phyloP scores from a whole-genome alignment of 176 grass and related monocot species.

The Raddia distichophylla region DNA sequence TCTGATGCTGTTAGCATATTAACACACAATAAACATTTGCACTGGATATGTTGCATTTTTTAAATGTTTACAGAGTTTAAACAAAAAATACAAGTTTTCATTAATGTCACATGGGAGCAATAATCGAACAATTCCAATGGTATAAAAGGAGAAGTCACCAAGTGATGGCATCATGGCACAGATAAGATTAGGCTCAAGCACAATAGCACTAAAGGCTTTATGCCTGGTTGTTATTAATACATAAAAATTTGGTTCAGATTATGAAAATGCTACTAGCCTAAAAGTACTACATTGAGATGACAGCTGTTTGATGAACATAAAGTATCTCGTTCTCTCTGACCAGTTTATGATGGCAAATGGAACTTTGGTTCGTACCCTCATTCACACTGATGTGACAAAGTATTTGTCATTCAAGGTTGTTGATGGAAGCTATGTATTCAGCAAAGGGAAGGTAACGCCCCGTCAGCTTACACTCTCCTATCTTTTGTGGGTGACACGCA shows the following conservation, averaged over 20 bases:
- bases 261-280: conserved; percentile 25
- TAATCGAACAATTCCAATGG: no score
- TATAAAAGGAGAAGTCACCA: no score
- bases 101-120: no score
- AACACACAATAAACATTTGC: no score
- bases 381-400: conserved; percentile 85
- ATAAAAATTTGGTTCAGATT: conserved; percentile 8
- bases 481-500: conserved; percentile 3
- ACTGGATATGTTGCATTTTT: no score
- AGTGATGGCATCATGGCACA: no score
- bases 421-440: conserved; percentile 89
- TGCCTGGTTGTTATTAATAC: background rate
- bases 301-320: conserved; percentile 25
- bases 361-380: conserved; percentile 77
- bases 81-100: no score
- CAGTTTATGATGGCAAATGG: conserved; percentile 97
- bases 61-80: no score
- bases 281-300: conserved; percentile 17
- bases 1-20: no score
- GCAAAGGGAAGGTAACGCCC: conserved; percentile 76
- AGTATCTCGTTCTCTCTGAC: conserved; percentile 23
- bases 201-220: no score
- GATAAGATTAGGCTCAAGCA: no score
- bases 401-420: conserved; percentile 88
- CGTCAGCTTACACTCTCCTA: conserved; percentile 20